Conservation (phyloP, 768 basidiomycete genomes). For the Tulasnella sp. region DNA sequence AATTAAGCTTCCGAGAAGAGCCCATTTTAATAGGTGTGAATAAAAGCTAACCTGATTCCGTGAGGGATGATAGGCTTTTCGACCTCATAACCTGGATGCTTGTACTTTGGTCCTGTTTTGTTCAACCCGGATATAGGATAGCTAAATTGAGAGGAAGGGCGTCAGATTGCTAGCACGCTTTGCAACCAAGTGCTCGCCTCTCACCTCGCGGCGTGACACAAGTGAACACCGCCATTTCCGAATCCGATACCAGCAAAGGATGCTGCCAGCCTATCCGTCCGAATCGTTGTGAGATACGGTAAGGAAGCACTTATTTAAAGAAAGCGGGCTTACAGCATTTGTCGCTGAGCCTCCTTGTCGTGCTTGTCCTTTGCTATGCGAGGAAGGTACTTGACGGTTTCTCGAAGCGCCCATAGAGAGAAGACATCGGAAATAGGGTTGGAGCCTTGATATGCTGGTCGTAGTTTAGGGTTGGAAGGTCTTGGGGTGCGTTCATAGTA, state of each 20-base stretch:
- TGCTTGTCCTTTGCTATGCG: conserved; percentile 72
- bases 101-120: conserved; percentile 88
- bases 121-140: conserved; percentile 84
- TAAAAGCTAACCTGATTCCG: conserved; percentile 59
- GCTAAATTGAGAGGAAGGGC: not conserved
- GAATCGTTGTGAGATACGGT: not conserved
- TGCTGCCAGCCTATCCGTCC: conserved; percentile 62
- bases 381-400: conserved; percentile 85
- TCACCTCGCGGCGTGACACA: conserved; percentile 84
- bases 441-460: conserved; percentile 91
- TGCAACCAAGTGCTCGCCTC: conserved; percentile 29
- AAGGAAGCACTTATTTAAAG: not conserved
- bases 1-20: no score
- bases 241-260: conserved; percentile 96
- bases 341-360: conserved; percentile 76
- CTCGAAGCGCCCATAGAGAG: conserved; percentile 83
- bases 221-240: conserved; percentile 87
- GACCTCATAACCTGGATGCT: conserved; percentile 84
- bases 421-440: conserved; percentile 96
- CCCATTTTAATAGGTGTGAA: no score
- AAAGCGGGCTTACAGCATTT: conserved; percentile 70
- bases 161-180: not conserved
- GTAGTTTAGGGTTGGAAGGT: conserved; percentile 80
- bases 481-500: conserved; percentile 87
- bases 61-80: conserved; percentile 90